Base-by-base conservation (phyloP, 2,329 filamentous ascomycete genomes). In the Exophiala bonariae region DNA sequence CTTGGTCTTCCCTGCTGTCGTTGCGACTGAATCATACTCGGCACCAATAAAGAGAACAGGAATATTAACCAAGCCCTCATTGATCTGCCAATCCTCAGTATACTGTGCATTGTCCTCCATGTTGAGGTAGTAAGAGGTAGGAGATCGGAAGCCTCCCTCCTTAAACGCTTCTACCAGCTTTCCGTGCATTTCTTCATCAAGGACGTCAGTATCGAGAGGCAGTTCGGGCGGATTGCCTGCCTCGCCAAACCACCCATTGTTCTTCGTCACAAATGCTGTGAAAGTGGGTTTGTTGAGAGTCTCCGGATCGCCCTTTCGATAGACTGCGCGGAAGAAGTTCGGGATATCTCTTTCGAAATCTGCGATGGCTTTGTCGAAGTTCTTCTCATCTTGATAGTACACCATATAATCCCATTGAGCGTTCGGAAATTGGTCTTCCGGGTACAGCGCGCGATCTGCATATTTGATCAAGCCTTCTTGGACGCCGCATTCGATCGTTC, bases 401-500 rank as follows among this genome's bases (percentile, higher is more conserved):
- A 32, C 23, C 28, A 39, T 34, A 23, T 55, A 49, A 16, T 49
- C 43, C 52, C 52, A 55, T 31, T 55, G 52, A 1, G 46, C 52
- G 19, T 53, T 38, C 3, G 52, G 52, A 36, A 66, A 74, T 50
- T 75, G 41, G 22, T 70, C 67, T 13, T 59, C 63, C 1, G 75
- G 74, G 51, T 77, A 77, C 8, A 74, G 41, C 1, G 71, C 66
- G 8, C 74, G 67, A 54, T 77, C 68, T 5, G 72, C 58, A 2
- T 63, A 45, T 3, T 63, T 59, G 10, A 71, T 39, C 8, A 69
- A 42, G 4, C 35, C 35, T 7, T 61, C 55, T 0, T 69, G 60
- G 17, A 73, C 56, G 2, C 74, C 74, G 4, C 65, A 51, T 49
- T 75, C 74, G 18, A 75, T 30, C 1, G 61, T 60, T 2, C 60